phyloP scores from a whole-genome alignment of 305 asterid species.

The Petunia hybrid region DNA sequence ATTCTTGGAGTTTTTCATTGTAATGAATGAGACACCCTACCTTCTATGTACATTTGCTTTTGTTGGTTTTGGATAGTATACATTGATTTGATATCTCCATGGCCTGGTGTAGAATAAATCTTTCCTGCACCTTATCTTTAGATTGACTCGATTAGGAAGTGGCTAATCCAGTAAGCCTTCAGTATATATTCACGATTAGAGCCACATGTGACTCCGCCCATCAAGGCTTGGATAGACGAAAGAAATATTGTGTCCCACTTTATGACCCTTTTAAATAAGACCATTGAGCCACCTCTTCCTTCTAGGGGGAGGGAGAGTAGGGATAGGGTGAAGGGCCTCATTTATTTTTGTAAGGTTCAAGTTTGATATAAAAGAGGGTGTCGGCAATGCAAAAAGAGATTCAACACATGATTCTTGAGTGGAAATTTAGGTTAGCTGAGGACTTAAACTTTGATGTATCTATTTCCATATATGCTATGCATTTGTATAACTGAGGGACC shows the following conservation, averaged over 20 bases:
- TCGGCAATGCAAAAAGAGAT: constrained; percentile 51
- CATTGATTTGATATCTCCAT: constrained; percentile 4
- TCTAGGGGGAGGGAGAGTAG: neutral
- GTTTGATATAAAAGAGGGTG: constrained; percentile 33
- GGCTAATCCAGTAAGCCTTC: constrained; percentile 5
- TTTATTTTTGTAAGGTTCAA: neutral
- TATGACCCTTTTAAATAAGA: neutral
- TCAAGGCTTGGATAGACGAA: neutral
- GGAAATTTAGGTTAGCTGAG: constrained; percentile 22
- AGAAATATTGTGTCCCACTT: neutral
- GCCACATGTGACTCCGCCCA: neutral
- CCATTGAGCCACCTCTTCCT: neutral
- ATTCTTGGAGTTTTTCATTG: constrained; percentile 16
- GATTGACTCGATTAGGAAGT: neutral
- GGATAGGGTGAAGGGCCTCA: neutral
- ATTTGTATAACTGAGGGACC: constrained; percentile 42
- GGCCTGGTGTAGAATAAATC: constrained; percentile 16
- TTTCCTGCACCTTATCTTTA: neutral
- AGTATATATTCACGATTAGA: neutral
- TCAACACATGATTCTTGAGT: constrained; percentile 28
- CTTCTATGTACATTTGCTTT: constrained; percentile 19
- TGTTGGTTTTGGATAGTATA: constrained; percentile 13
- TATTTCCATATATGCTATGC: neutral
- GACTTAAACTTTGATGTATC: neutral
- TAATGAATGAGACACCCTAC: constrained; percentile 19